Conservation (phyloP, 129 eudicot genomes). For the Pulicaria dysenterica region DNA sequence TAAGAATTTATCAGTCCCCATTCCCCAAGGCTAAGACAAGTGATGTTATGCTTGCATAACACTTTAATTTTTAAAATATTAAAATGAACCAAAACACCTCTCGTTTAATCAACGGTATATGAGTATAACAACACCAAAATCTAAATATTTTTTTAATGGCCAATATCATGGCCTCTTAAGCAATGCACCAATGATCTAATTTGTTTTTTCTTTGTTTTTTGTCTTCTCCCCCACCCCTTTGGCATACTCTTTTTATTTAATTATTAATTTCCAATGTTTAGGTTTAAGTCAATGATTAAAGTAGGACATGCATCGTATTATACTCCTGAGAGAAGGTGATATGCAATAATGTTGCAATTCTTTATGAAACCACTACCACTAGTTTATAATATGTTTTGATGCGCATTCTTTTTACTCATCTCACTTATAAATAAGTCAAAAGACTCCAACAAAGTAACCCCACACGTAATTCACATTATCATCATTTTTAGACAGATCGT, state of each 20-base stretch:
- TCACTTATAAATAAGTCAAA: slow-evolving; percentile 20
- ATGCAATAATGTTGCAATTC: slow-evolving; percentile 37
- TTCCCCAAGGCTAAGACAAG: neutral
- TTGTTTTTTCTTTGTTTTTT: slow-evolving; percentile 7
- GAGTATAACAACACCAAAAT: no score
- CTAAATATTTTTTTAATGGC: no score
- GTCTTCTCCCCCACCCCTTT: neutral
- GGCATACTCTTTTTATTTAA: neutral
- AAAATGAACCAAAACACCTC: no score
- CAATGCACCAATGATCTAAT: slow-evolving; percentile 18
- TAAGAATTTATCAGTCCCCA: neutral
- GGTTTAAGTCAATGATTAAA: slow-evolving; percentile 32
- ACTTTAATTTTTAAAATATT: no score
- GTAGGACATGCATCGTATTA: slow-evolving; percentile 16
- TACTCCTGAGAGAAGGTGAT: slow-evolving; percentile 31
- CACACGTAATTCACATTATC: neutral
- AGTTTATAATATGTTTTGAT: slow-evolving; percentile 21
- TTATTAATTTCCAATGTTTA: neutral
- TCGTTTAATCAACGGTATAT: neutral
- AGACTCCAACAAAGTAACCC: slow-evolving; percentile 15
- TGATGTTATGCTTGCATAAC: no score
- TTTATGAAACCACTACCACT: slow-evolving; percentile 21
- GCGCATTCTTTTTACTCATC: slow-evolving; percentile 18
- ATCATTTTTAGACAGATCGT: neutral
- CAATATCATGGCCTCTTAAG: no score